phyloP scores from a whole-genome alignment of 352 stramenopile genomes.

The Thalassiosira pacifica region DNA sequence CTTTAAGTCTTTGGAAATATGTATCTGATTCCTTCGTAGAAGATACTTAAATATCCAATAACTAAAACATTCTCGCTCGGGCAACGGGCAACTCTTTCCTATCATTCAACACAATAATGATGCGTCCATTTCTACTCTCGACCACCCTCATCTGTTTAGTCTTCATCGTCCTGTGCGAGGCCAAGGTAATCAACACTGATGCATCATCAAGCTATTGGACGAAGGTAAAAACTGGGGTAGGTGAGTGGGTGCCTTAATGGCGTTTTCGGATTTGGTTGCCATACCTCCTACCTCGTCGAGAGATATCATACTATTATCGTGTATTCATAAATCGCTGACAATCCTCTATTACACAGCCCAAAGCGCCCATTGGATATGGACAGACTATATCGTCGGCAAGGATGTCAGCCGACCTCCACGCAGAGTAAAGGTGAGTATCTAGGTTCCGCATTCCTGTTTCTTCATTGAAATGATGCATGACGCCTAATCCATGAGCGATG shows the following conservation, averaged over 20 bases:
- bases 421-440: background rate
- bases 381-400: background rate
- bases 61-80: too few species aligned
- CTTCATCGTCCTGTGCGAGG: background rate
- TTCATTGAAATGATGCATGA: too few species aligned
- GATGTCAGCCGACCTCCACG: background rate
- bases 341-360: background rate
- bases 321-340: too few species aligned
- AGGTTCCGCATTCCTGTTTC: too few species aligned
- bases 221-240: background rate
- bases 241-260: background rate
- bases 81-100: too few species aligned
- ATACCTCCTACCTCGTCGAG: too few species aligned
- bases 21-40: too few species aligned
- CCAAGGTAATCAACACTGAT: background rate
- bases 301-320: too few species aligned
- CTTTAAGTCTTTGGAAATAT: too few species aligned
- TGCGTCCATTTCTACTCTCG: background rate
- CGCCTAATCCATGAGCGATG: too few species aligned
- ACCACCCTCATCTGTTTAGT: background rate
- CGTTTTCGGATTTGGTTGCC: too few species aligned
- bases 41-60: too few species aligned
- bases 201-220: background rate
- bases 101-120: background rate
- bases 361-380: background rate